A percentile compares a stretch with the other conserved stretches of the same genome.
Conservation (phyloP, 225 moss, liverwort and hornwort species). For the Sphagnum tenellum region DNA sequence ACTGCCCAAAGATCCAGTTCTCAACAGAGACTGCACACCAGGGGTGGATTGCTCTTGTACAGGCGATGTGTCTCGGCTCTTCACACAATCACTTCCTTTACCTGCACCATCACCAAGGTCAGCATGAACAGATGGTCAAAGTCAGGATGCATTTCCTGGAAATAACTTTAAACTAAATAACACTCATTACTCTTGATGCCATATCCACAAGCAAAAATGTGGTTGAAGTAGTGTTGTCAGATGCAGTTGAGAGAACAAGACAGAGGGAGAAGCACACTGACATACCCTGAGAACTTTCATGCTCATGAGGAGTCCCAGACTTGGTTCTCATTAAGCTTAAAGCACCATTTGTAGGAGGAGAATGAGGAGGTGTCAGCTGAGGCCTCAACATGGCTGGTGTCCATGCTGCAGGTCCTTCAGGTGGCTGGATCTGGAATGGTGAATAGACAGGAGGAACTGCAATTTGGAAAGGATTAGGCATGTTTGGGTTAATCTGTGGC, state of each 20-base stretch:
- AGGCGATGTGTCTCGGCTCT: conserved; percentile 20
- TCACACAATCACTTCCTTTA: conserved; percentile 24
- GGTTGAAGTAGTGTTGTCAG: background rate
- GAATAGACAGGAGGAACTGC: conserved; percentile 36
- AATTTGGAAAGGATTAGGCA: conserved; percentile 40
- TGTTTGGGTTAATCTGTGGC: conserved; percentile 16
- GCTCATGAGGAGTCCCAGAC: conserved; percentile 39
- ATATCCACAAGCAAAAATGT: too few relatives aligned
- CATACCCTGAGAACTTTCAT: conserved; percentile 51
- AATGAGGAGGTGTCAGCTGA: conserved; percentile 52
- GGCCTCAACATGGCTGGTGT: conserved; percentile 39
- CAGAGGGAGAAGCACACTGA: background rate
- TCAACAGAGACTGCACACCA: conserved; percentile 12
- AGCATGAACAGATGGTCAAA: too few relatives aligned
- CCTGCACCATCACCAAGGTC: conserved; percentile 8
- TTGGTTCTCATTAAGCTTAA: conserved; percentile 15
- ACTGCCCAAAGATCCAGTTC: conserved; percentile 32
- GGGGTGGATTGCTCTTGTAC: conserved; percentile 9
- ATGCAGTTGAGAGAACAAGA: background rate
- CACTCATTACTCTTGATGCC: too few relatives aligned
- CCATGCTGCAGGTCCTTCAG: conserved; percentile 35
- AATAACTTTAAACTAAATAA: too few relatives aligned
- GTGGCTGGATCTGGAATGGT: conserved; percentile 39
- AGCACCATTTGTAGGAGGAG: conserved; percentile 31
- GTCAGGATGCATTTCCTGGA: too few relatives aligned